Base-by-base conservation (phyloP, 148 eudicot genomes). In the Pouteria glomerata region DNA sequence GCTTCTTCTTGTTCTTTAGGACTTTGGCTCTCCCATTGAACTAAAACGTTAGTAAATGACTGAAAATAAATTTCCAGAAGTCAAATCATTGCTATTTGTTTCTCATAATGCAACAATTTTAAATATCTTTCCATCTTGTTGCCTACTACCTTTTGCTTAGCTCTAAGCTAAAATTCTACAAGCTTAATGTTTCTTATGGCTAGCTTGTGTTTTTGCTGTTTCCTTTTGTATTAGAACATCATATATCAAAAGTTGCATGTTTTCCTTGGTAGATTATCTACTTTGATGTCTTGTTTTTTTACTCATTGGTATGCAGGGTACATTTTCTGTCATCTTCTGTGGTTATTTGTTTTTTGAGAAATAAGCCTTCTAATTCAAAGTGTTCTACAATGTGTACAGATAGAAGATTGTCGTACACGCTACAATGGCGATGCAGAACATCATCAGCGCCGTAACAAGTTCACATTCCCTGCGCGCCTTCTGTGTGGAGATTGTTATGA, bases 391-490 rank as follows among this genome's bases (percentile, higher is more conserved):
- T 50, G 12, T 47, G 59, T 80, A 53, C 87, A 92, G 99, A 86
- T 95, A 81, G 99, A 95, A 83, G 97, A 95, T 57, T 92, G 99
- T 30, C 97, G 99, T 30, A 92, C 92, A 26, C 87, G 99, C 44
- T 95, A 95, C 78, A 95, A 95, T 77, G 99, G 97, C 61, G 97
- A 95, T 73, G 99, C 94, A 15, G 99, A 95, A 55, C 94, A 90
- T 77, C 86, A 90, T 84, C 94, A 88, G 73, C 97, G 97, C 52
- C 93, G 99, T 30, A 92, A 90, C 68, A 95, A 88, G 76, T 95
- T 88, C 77, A 70, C 92, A 45, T 95, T 95, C 73, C 99, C 97
- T 79, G 99, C 96, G 1, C 88, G 94, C 52, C 97, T 95, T 56
- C 57, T 95, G 3, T 91, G 99, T 75, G 99, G 99, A 58, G 99